These are phyloP conservation scores for Schrenkiella parvula DNA, from an alignment of 345 rosid species.

Conservation along the genomic window DNA sequence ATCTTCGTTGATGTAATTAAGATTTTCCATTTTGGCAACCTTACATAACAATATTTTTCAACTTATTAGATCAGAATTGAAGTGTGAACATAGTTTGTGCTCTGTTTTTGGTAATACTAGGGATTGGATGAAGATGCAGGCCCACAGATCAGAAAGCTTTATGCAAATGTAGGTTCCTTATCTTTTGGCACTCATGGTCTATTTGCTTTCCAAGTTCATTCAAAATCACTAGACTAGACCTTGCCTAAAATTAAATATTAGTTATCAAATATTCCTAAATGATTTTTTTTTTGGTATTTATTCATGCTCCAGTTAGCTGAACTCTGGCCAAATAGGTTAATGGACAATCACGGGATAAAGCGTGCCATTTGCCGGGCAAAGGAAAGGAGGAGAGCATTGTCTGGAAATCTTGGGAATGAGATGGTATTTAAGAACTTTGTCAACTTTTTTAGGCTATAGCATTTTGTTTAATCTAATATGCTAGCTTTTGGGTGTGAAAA, in stretches of 20 bases:
- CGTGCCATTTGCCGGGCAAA: conserved; percentile 83
- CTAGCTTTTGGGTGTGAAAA: neutral
- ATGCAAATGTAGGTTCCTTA: conserved; percentile 54
- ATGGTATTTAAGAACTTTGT: conserved; percentile 9
- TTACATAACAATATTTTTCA: neutral
- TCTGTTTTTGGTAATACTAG: conserved; percentile 39
- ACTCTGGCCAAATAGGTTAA: conserved; percentile 77
- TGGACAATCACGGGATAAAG: conserved; percentile 91
- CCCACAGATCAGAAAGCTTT: conserved; percentile 82
- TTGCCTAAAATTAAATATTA: neutral
- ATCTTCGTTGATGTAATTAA: conserved; percentile 72
- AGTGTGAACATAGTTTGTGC: conserved; percentile 12
- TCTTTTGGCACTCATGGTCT: neutral
- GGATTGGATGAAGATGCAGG: conserved; percentile 89
- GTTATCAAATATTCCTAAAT: conserved; percentile 27
- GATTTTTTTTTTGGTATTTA: conserved; percentile 13
- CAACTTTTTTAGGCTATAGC: neutral
- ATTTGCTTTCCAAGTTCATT: conserved; percentile 18
- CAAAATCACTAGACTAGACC: neutral
- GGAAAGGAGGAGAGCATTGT: conserved; percentile 46
- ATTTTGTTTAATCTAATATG: neutral
- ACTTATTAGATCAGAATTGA: conserved; percentile 2
- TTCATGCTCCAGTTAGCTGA: conserved; percentile 64
- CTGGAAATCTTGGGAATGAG: conserved; percentile 18
- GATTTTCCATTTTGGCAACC: conserved; percentile 1